Evolutionary conservation across 306 rosid genomes (phyloP).

Genomic region (Medicago ruthenica): DNA sequence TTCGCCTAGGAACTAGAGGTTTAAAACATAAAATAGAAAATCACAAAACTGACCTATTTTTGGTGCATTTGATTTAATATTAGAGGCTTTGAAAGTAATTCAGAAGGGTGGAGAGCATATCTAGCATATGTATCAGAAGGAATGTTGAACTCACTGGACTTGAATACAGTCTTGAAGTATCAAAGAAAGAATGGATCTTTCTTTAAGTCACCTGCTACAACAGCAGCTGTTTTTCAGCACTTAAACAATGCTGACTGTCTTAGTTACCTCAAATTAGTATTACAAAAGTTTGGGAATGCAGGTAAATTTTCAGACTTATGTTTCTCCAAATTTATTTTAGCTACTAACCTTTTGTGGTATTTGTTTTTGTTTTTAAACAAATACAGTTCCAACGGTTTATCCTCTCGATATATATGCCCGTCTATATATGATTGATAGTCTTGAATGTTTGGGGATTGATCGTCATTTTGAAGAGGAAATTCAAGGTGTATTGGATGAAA

Average conservation of each 20-base stretch:
- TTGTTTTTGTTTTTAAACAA: neutral
- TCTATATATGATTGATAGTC: conserved; percentile 74
- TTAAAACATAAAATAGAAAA: neutral
- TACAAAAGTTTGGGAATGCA: conserved; percentile 72
- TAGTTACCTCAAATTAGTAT: conserved; percentile 57
- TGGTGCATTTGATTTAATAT: conserved; percentile 19
- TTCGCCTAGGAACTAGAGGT: neutral
- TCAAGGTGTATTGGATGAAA: conserved; percentile 67
- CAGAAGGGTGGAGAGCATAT: conserved; percentile 73
- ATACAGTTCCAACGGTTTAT: conserved; percentile 77
- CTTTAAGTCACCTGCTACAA: conserved; percentile 82
- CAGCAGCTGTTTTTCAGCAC: conserved; percentile 71
- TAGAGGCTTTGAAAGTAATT: conserved; percentile 57
- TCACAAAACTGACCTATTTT: neutral
- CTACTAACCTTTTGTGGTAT: neutral
- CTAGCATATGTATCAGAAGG: conserved; percentile 83
- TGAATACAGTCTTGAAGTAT: conserved; percentile 68
- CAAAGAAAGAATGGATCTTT: conserved; percentile 88
- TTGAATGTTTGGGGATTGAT: conserved; percentile 74
- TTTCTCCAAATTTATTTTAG: neutral
- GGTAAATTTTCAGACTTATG: conserved; percentile 46
- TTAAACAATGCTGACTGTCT: conserved; percentile 67
- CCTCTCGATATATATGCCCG: conserved; percentile 73
- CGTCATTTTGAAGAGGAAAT: conserved; percentile 76
- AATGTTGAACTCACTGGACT: conserved; percentile 57